These are phyloP conservation scores for Nicotiana sylvestris DNA, from an alignment of 257 asterid genomes.

Conservation along the genomic window DNA sequence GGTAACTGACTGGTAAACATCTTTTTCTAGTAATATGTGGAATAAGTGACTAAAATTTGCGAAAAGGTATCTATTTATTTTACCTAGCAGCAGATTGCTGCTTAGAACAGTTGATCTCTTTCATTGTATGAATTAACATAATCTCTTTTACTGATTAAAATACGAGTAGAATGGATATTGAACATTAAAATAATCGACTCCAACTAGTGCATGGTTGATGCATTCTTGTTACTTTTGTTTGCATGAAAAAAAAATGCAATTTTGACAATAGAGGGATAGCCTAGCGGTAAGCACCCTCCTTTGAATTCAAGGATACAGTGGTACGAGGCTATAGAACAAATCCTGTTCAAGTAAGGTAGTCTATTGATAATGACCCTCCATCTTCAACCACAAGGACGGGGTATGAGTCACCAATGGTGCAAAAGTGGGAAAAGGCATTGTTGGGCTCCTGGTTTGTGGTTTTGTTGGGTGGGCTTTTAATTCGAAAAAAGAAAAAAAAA, in stretches of 20 bases:
- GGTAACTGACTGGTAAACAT: not conserved
- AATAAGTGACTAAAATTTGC: not conserved
- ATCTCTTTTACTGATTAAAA: not conserved
- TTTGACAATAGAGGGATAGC: no score
- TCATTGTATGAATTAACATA: not conserved
- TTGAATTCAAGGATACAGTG: no score
- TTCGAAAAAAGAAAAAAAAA: not conserved
- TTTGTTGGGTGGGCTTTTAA: not conserved
- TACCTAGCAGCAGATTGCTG: not conserved
- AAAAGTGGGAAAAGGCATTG: not conserved
- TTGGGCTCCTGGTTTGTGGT: not conserved
- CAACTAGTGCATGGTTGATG: not conserved
- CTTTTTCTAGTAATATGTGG: not conserved
- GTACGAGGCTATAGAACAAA: no score
- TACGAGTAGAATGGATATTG: not conserved
- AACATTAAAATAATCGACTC: not conserved
- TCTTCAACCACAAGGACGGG: not conserved
- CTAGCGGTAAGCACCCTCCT: no score
- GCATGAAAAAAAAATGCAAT: no score
- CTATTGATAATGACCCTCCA: not conserved
- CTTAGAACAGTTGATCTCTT: not conserved
- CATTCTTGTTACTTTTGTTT: no score
- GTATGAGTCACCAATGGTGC: not conserved
- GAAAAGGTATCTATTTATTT: not conserved
- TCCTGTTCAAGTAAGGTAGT: no score